Evolutionary conservation across 2,329 filamentous ascomycete genomes (phyloP).

Genomic region (Akanthomyces muscarius): DNA sequence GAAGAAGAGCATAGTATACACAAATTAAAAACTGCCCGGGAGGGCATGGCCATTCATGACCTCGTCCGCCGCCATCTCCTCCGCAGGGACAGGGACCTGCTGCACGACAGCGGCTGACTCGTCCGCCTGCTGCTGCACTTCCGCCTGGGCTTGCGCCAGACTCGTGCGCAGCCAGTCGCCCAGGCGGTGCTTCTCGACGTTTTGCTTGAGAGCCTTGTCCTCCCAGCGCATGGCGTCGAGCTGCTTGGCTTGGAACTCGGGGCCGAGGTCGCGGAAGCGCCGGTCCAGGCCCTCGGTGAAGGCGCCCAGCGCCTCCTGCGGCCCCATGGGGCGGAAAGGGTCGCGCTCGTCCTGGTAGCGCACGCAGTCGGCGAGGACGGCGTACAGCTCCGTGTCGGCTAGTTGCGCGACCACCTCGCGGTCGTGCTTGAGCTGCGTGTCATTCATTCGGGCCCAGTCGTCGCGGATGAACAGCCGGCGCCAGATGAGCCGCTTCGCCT

Average conservation of each 20-base stretch:
- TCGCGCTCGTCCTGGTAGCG: slow-evolving; percentile 47
- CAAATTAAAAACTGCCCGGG: slow-evolving; percentile 14
- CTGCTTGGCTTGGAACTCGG: slow-evolving; percentile 62
- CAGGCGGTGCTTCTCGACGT: slow-evolving; percentile 64
- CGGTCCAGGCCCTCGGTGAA: slow-evolving; percentile 59
- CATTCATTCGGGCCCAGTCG: slow-evolving; percentile 77
- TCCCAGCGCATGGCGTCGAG: slow-evolving; percentile 69
- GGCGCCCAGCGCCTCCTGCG: slow-evolving; percentile 54
- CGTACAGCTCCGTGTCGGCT: slow-evolving; percentile 62
- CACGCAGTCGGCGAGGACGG: slow-evolving; percentile 61
- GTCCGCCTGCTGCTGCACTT: slow-evolving; percentile 33
- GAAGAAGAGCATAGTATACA: neutral
- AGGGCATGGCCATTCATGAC: slow-evolving; percentile 14
- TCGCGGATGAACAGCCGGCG: slow-evolving; percentile 79
- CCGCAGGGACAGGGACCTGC: neutral
- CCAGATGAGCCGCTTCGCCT: slow-evolving; percentile 69
- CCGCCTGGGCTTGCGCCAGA: slow-evolving; percentile 34
- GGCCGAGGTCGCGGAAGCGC: slow-evolving; percentile 56
- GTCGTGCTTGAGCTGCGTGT: slow-evolving; percentile 71
- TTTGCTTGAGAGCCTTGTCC: slow-evolving; percentile 60
- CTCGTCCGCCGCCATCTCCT: slow-evolving; percentile 12
- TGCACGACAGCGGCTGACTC: slow-evolving; percentile 6
- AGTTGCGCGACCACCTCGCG: slow-evolving; percentile 60
- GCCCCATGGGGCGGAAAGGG: slow-evolving; percentile 44
- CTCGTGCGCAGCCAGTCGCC: slow-evolving; percentile 58